Evolutionary conservation across 306 rosid genomes (phyloP).

Genomic region (Dalbergia oliveri): DNA sequence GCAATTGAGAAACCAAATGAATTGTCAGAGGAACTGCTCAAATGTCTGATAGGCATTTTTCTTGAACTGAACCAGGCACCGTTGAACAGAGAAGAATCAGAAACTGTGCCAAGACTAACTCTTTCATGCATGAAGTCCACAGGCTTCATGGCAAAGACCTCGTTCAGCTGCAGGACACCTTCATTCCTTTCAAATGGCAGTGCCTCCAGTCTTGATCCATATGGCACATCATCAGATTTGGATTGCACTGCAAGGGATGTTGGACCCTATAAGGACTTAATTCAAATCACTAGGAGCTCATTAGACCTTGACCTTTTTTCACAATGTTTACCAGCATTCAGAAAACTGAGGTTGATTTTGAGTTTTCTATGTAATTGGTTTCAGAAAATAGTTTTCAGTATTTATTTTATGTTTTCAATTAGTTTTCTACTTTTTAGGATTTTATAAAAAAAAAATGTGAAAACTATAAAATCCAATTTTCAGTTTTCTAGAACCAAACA

Average conservation of each 20-base stretch:
- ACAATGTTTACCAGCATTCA: constrained; percentile 56
- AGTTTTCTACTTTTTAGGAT: too few relatives aligned
- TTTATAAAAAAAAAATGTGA: too few relatives aligned
- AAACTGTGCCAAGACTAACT: constrained; percentile 59
- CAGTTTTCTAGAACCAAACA: too few relatives aligned
- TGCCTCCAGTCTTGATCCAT: constrained; percentile 70
- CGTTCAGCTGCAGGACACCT: constrained; percentile 72
- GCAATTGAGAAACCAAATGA: constrained; percentile 74
- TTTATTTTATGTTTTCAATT: too few relatives aligned
- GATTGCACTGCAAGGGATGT: constrained; percentile 67
- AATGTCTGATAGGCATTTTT: constrained; percentile 74
- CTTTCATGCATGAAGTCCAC: constrained; percentile 80
- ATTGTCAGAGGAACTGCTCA: constrained; percentile 80
- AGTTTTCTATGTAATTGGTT: not conserved
- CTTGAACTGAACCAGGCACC: constrained; percentile 74
- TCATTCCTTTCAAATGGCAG: constrained; percentile 62
- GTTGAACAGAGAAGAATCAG: constrained; percentile 68
- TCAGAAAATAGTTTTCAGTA: too few relatives aligned
- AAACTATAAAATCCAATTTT: too few relatives aligned
- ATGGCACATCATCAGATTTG: constrained; percentile 68
- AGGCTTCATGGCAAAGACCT: constrained; percentile 66
- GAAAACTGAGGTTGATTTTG: constrained; percentile 68
- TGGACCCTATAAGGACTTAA: constrained; percentile 81
- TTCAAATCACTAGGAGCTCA: constrained; percentile 74
- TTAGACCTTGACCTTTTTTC: constrained; percentile 59